These are phyloP conservation scores for Zymoseptoria passerinii DNA, from an alignment of 2,329 filamentous ascomycete species.

Conservation along the genomic window DNA sequence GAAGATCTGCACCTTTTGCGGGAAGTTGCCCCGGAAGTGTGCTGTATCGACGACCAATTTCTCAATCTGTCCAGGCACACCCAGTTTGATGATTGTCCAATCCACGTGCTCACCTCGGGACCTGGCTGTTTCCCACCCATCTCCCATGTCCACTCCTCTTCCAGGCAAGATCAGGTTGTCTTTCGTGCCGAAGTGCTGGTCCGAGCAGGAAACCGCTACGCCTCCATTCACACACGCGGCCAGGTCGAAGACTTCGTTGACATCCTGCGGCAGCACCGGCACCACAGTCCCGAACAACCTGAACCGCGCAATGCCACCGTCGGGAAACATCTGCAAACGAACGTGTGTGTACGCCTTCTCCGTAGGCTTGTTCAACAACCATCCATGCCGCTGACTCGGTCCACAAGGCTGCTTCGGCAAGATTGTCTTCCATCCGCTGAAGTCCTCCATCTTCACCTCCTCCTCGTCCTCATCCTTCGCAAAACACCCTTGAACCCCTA, in stretches of 20 bases:
- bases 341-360: conserved; percentile 70
- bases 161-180: conserved; percentile 73
- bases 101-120: conserved; percentile 67
- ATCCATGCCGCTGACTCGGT: conserved; percentile 63
- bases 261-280: conserved; percentile 63
- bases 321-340: conserved; percentile 74
- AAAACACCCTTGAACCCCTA: conserved; percentile 71
- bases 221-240: conserved; percentile 72
- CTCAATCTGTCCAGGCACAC: conserved; percentile 55
- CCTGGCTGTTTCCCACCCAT: conserved; percentile 78
- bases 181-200: conserved; percentile 77
- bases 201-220: conserved; percentile 65
- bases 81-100: conserved; percentile 71
- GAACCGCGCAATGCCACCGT: conserved; percentile 76
- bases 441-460: conserved; percentile 44
- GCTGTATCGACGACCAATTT: conserved; percentile 70
- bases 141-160: conserved; percentile 75
- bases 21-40: conserved; percentile 77
- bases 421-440: conserved; percentile 58
- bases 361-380: conserved; percentile 52
- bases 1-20: conserved; percentile 62
- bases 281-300: conserved; percentile 67
- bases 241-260: conserved; percentile 61
- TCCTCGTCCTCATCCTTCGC: conserved; percentile 54
- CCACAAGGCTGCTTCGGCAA: conserved; percentile 63